Evolutionary conservation across 495 filamentous ascomycete species (phyloP).

Genomic region (Neurospora sp.): DNA sequence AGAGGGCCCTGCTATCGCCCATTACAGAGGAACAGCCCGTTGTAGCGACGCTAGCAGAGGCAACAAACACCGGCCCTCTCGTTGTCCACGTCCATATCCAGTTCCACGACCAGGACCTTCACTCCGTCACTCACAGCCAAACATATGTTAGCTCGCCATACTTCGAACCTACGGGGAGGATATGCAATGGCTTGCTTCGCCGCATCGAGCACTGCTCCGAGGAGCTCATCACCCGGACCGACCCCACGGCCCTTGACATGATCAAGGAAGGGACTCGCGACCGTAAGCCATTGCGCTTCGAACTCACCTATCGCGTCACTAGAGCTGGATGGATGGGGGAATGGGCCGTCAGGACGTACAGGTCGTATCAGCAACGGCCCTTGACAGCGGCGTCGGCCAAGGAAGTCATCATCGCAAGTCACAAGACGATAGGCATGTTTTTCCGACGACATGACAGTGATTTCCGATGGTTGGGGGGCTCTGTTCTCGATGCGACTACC

Average conservation of each 20-base stretch:
- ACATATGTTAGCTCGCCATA: conserved; percentile 31
- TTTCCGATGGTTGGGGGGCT: conserved; percentile 33
- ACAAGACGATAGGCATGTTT: conserved; percentile 37
- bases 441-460: conserved; percentile 32
- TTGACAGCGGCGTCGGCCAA: conserved; percentile 28
- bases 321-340: conserved; percentile 24
- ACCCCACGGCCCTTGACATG: conserved; percentile 33
- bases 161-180: conserved; percentile 28
- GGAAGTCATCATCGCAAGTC: conserved; percentile 33
- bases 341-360: conserved; percentile 34
- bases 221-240: conserved; percentile 38
- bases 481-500: conserved; percentile 22
- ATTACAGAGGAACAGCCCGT: conserved; percentile 14
- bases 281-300: conserved; percentile 33
- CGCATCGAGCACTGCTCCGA: conserved; percentile 38
- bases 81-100: conserved; percentile 33
- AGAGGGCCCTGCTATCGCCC: conserved; percentile 14
- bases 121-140: conserved; percentile 22
- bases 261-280: conserved; percentile 22
- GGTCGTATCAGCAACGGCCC: conserved; percentile 36
- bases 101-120: conserved; percentile 34
- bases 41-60: background rate
- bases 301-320: conserved; percentile 33
- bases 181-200: conserved; percentile 33
- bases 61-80: conserved; percentile 5